These are phyloP conservation scores for Phalaenopsis equestris DNA, from an alignment of 106 monocot species.

Conservation along the genomic window DNA sequence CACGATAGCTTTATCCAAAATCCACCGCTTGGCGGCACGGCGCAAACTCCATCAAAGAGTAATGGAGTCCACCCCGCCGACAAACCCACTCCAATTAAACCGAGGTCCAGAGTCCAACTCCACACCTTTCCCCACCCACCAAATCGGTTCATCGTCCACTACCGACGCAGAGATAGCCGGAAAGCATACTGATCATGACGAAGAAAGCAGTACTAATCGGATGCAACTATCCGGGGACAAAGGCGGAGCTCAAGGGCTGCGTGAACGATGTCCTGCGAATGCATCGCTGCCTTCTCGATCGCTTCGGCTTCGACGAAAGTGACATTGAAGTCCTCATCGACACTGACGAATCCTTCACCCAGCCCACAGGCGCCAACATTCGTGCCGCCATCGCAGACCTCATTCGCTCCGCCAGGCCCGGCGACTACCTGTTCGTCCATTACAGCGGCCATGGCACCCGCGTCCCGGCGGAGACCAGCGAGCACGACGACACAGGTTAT, in stretches of 20 bases:
- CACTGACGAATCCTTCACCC: constrained; percentile 41
- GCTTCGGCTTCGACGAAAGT: constrained; percentile 57
- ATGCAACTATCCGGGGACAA: constrained; percentile 81
- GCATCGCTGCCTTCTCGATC: constrained; percentile 59
- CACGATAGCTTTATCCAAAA: too few relatives aligned
- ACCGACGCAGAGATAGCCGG: too few relatives aligned
- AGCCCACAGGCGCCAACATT: constrained; percentile 86
- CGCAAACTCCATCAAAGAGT: too few relatives aligned
- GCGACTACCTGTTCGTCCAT: constrained; percentile 77
- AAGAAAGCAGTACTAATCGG: constrained; percentile 81
- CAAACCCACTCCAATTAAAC: too few relatives aligned
- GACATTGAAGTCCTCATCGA: constrained; percentile 77
- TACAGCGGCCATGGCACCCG: constrained; percentile 94
- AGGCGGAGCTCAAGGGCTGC: constrained; percentile 87
- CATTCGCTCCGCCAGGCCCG: constrained; percentile 41
- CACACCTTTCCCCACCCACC: too few relatives aligned
- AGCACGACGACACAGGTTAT: constrained; percentile 71
- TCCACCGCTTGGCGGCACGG: too few relatives aligned
- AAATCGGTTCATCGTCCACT: too few relatives aligned
- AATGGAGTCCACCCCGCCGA: too few relatives aligned
- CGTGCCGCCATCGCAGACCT: constrained; percentile 52
- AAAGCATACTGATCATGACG: background rate
- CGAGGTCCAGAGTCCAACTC: too few relatives aligned
- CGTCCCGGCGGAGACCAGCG: constrained; percentile 84
- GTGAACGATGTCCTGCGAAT: constrained; percentile 85